Evolutionary conservation across 1,284 basidiomycete genomes (phyloP).

Genomic region (Ganoderma lingzhi): DNA sequence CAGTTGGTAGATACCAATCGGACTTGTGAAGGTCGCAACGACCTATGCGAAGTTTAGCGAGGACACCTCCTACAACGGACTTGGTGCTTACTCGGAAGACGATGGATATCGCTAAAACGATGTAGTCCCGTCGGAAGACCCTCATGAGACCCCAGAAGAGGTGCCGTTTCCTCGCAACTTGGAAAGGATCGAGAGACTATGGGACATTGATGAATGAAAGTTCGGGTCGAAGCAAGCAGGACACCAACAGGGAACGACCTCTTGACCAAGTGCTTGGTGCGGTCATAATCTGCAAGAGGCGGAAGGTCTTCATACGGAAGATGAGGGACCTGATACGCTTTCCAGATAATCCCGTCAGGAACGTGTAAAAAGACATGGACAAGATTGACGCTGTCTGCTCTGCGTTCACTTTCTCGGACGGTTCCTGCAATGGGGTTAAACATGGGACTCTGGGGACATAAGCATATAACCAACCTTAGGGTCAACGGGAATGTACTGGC

Average conservation of each 20-base stretch:
- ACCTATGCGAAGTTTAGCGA: conserved; percentile 19
- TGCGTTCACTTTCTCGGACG: conserved; percentile 56
- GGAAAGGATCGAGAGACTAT: conserved; percentile 38
- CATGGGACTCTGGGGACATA: not conserved
- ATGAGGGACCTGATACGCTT: conserved; percentile 37
- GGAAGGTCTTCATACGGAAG: conserved; percentile 44
- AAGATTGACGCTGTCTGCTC: conserved; percentile 73
- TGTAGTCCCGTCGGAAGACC: conserved; percentile 37
- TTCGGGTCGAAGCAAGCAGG: not conserved
- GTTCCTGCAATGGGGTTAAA: conserved; percentile 45
- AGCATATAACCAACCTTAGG: conserved; percentile 44
- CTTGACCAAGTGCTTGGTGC: conserved; percentile 48
- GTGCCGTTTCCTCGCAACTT: conserved; percentile 33
- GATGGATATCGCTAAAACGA: conserved; percentile 28
- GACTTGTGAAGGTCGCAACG: conserved; percentile 45
- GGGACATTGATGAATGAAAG: not conserved
- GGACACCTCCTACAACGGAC: not conserved
- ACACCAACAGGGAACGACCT: conserved; percentile 38
- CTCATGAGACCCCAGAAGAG: conserved; percentile 41
- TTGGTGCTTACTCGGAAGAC: conserved; percentile 26
- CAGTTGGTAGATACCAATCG: conserved; percentile 55
- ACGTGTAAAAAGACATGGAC: conserved; percentile 63
- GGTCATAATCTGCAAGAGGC: conserved; percentile 56
- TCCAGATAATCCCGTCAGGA: conserved; percentile 49
- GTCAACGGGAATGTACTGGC: conserved; percentile 52